These are phyloP conservation scores for Lachnum nothofagi DNA, from an alignment of 2,329 filamentous ascomycete genomes.

Conservation along the genomic window DNA sequence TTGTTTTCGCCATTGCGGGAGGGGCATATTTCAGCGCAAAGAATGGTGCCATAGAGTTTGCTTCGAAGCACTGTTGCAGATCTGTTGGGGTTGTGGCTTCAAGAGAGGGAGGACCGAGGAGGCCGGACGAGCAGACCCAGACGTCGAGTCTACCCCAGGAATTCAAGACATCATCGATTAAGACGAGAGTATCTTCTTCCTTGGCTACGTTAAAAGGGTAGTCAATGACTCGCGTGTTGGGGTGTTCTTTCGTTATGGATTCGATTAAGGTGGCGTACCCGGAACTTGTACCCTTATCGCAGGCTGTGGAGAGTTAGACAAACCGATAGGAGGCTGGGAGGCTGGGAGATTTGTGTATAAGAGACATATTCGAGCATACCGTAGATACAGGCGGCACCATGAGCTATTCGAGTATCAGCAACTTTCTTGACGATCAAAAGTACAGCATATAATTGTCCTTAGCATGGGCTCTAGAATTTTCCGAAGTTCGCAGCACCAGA, in stretches of 20 bases:
- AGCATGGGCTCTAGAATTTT: too few relatives aligned
- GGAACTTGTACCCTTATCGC: constrained; percentile 41
- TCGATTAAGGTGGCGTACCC: constrained; percentile 38
- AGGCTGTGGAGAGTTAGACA: constrained; percentile 38
- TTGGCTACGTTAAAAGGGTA: constrained; percentile 55
- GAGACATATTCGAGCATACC: constrained; percentile 31
- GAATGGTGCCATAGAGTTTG: constrained; percentile 57
- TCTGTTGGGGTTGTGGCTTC: constrained; percentile 51
- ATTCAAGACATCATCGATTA: constrained; percentile 61
- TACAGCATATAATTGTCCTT: too few relatives aligned
- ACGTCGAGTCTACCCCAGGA: constrained; percentile 55
- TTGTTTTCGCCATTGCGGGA: constrained; percentile 57
- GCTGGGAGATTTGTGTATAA: too few relatives aligned
- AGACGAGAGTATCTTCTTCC: constrained; percentile 54
- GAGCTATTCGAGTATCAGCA: constrained; percentile 39
- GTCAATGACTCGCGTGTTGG: constrained; percentile 56
- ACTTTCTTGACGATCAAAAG: not conserved
- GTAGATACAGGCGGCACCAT: constrained; percentile 61
- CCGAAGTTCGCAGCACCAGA: too few relatives aligned
- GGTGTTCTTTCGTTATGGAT: constrained; percentile 39
- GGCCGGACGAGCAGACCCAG: constrained; percentile 54
- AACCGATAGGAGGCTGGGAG: not conserved
- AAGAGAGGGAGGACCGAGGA: constrained; percentile 54
- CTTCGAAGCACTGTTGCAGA: constrained; percentile 54
- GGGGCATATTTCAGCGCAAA: constrained; percentile 61